phyloP scores from a whole-genome alignment of 129 eudicot species.

The Oenanthe sinensis region DNA sequence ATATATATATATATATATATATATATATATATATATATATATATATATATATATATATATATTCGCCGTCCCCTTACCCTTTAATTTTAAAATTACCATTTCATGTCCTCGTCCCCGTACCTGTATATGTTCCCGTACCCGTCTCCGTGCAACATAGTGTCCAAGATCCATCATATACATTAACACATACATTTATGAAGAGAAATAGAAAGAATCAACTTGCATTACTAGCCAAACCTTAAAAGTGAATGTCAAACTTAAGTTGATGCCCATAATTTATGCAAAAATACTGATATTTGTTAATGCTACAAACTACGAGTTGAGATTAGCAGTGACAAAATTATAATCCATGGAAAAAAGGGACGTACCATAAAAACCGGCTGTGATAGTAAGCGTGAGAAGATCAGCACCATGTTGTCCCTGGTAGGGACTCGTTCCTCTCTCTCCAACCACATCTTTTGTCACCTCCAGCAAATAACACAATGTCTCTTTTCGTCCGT shows the following conservation, averaged over 20 bases:
- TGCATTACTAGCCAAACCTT: neutral
- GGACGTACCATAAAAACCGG: conserved; percentile 22
- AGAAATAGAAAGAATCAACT: neutral
- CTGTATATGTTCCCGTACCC: too few species aligned
- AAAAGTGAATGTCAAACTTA: too few species aligned
- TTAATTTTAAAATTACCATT: too few species aligned
- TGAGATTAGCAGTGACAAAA: too few species aligned
- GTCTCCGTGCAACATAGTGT: too few species aligned
- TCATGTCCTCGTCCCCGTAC: too few species aligned
- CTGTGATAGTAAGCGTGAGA: conserved; percentile 22
- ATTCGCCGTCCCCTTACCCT: too few species aligned
- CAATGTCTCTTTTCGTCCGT: conserved; percentile 14
- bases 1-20: too few species aligned
- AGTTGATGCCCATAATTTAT: too few species aligned
- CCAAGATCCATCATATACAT: neutral
- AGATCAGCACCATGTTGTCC: conserved; percentile 28
- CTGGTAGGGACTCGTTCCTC: conserved; percentile 21
- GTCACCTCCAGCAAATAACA: conserved; percentile 27
- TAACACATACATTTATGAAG: neutral
- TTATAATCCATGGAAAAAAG: neutral
- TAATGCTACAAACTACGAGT: neutral
- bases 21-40: too few species aligned
- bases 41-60: too few species aligned
- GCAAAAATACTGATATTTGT: neutral
- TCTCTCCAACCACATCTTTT: conserved; percentile 24